A percentile compares a stretch with the other conserved stretches of the same genome.
Evolutionary conservation across 306 rosid genomes (phyloP).

Genomic region (Fragaria nilgerrensis): DNA sequence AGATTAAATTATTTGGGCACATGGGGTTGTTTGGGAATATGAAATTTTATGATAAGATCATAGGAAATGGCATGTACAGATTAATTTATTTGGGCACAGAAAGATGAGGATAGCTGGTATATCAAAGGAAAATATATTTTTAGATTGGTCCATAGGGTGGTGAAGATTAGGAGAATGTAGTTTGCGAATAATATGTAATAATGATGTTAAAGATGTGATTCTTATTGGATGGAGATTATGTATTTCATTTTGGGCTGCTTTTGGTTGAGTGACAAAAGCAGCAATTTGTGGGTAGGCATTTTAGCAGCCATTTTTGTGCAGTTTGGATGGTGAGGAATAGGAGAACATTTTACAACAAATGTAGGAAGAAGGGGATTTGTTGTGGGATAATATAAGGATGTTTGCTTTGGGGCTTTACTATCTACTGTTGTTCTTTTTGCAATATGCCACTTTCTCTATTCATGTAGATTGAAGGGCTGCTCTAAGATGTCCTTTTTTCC

Average conservation of each 20-base stretch:
- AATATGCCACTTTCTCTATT: not conserved
- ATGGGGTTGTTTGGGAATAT: not conserved
- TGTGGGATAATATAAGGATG: not conserved
- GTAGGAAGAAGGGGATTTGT: not conserved
- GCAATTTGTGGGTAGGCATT: not conserved
- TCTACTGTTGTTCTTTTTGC: not conserved
- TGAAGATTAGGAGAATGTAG: not conserved
- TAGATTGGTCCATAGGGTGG: not conserved
- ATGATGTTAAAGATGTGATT: not conserved
- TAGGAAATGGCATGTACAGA: not conserved
- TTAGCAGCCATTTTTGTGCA: not conserved
- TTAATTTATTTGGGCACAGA: not conserved
- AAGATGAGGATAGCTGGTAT: not conserved
- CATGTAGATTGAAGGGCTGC: not conserved
- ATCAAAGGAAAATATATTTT: not conserved
- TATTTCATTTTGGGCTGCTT: not conserved
- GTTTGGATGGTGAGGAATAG: not conserved
- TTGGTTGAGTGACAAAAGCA: not conserved
- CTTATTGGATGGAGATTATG: not conserved
- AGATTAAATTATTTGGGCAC: no score
- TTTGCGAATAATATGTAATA: not conserved
- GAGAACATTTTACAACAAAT: not conserved
- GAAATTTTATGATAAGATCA: not conserved
- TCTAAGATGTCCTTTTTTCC: not conserved
- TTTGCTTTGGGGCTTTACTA: not conserved